These are phyloP conservation scores for Caloboletus firmus DNA, from an alignment of 1,284 basidiomycete genomes.

Conservation along the genomic window DNA sequence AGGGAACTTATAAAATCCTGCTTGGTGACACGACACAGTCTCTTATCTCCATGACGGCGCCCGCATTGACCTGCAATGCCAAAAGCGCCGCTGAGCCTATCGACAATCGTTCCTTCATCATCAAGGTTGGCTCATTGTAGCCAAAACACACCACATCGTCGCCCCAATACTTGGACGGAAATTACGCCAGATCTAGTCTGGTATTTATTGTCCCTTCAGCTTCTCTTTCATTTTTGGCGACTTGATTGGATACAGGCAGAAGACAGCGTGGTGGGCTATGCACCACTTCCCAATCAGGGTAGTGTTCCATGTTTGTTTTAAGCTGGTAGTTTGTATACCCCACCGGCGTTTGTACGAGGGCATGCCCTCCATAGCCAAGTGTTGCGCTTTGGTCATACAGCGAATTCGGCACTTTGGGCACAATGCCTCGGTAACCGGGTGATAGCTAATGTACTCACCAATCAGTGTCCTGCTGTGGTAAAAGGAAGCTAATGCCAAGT, in stretches of 20 bases:
- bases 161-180: background rate
- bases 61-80: background rate
- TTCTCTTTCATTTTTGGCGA: background rate
- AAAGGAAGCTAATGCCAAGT: background rate
- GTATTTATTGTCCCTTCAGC: background rate
- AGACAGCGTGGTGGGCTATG: background rate
- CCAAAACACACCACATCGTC: background rate
- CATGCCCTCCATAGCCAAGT: background rate
- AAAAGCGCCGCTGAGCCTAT: background rate
- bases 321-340: background rate
- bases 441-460: background rate
- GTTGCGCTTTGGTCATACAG: background rate
- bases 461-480: too few species aligned
- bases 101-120: background rate
- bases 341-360: background rate
- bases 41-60: background rate
- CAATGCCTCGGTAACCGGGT: background rate
- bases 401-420: background rate
- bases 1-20: background rate
- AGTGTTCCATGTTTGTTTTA: background rate
- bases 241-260: background rate
- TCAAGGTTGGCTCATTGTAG: background rate
- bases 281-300: background rate
- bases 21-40: background rate
- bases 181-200: conserved; percentile 1